Evolutionary conservation across 2,329 filamentous ascomycete genomes (phyloP), one percentile per base, ranked within the genome.

Genomic region (Leptosphaerulina australis): DNA sequence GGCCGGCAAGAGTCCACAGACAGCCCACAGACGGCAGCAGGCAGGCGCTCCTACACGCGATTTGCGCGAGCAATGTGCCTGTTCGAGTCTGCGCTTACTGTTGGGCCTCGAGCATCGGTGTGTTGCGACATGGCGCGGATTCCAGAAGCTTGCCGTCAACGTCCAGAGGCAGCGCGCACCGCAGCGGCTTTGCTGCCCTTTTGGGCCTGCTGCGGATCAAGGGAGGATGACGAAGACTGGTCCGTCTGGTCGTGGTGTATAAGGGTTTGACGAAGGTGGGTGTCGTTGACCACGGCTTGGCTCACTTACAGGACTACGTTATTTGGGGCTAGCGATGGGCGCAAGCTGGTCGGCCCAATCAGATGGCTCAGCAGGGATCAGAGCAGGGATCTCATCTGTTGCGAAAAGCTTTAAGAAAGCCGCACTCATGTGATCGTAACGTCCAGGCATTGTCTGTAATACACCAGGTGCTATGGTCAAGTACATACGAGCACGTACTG

Each of bases 321-420:
- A 64, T 52, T 68, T 65, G 65, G 57, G 60, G 56, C 68, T 69
- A 72, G 68, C 69, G 63, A 69, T 69, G 66, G 64, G 66, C 64
- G 50, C 43, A 52, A 65, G 59, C 63, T 47, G 56, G 34, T 50
- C 58, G 39, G 60, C 57, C 69, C 70, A 72, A 73, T 72, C 61
- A 71, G 50, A 48, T 50, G 50, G 59, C 39, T n/a, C 24, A 58
- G 62, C 69, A 55, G 64, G 69, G 69, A 58, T 67, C 45, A 6
- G 50, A 59, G 56, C 68, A 64, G 53, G 66, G 65, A 56, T 65
- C 36, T 12, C 37, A 50, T 47, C 62, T 55, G 58, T 56, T 47
- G 40, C 40, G 44, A 34, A 63, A 55, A 51, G 40, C 64, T 56
- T 25, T 45, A 41, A 10, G 20, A 30, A 36, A 41, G 20, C 48